A percentile compares a stretch with the other conserved stretches of the same genome.
phyloP scores from a whole-genome alignment of 352 stramenopile species.

The Pythium vanterpoolii region DNA sequence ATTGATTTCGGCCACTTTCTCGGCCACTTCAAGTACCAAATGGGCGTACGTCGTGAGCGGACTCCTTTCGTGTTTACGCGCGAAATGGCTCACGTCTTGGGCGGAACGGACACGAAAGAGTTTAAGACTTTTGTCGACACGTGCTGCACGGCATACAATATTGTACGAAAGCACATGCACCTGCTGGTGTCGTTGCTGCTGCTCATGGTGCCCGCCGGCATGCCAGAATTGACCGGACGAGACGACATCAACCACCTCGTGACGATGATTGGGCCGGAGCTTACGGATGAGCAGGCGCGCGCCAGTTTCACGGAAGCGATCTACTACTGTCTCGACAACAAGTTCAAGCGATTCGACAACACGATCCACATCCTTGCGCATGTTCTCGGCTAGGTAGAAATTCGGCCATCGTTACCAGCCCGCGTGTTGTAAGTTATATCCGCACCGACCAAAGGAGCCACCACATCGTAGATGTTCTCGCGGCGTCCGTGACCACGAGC shows the following conservation, averaged over 20 bases:
- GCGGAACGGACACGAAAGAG: constrained; percentile 67
- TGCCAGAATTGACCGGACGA: constrained; percentile 74
- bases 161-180: constrained; percentile 85
- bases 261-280: constrained; percentile 63
- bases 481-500: not conserved
- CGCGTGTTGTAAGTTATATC: constrained; percentile 22
- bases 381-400: constrained; percentile 32
- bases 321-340: constrained; percentile 77
- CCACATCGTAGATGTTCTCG: not conserved
- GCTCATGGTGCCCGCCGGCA: constrained; percentile 86
- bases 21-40: constrained; percentile 86
- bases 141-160: constrained; percentile 66
- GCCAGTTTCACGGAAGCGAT: constrained; percentile 77
- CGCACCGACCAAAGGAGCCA: constrained; percentile 1
- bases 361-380: constrained; percentile 78
- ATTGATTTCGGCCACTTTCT: constrained; percentile 89
- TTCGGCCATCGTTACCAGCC: not conserved
- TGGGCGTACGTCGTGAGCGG: constrained; percentile 79
- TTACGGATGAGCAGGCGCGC: constrained; percentile 59
- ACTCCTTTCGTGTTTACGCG: constrained; percentile 88
- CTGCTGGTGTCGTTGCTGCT: constrained; percentile 79
- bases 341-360: constrained; percentile 88
- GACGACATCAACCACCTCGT: constrained; percentile 88
- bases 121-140: constrained; percentile 74
- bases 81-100: constrained; percentile 86